Conservation (phyloP, 1,139 yeast species). For the Nadsonia commutata region DNA sequence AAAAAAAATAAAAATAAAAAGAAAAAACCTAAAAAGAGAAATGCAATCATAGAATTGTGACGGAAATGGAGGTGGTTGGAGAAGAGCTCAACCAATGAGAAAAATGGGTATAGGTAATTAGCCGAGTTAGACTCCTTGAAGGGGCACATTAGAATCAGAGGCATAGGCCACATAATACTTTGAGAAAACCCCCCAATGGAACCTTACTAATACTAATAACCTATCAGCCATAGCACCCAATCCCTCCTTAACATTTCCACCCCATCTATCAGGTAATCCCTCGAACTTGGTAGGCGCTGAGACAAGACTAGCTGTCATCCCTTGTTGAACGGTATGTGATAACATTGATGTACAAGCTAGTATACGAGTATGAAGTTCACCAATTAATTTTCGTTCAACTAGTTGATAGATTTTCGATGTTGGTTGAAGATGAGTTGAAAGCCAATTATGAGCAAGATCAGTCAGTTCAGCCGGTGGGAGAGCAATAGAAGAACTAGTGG, state of each 20-base stretch:
- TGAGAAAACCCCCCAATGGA: constrained; percentile 67
- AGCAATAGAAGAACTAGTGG: constrained; percentile 5
- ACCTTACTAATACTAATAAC: constrained; percentile 43
- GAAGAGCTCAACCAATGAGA: too few relatives aligned
- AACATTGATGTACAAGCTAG: neutral
- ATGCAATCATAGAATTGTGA: too few relatives aligned
- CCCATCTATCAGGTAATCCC: neutral
- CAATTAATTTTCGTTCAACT: constrained; percentile 38
- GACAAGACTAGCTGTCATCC: constrained; percentile 10
- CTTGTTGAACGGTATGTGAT: too few relatives aligned
- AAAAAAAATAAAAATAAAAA: too few relatives aligned
- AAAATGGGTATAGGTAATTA: too few relatives aligned
- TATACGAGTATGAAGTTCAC: constrained; percentile 12
- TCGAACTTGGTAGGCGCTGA: neutral
- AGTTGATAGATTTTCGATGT: constrained; percentile 63
- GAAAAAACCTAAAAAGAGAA: too few relatives aligned
- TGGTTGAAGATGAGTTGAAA: constrained; percentile 75
- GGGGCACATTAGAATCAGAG: too few relatives aligned
- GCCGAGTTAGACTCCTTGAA: too few relatives aligned
- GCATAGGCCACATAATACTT: constrained; percentile 17
- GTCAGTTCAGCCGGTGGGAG: constrained; percentile 22
- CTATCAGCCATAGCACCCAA: constrained; percentile 33
- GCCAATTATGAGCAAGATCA: constrained; percentile 66
- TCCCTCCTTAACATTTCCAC: neutral
- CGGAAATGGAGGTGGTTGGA: too few relatives aligned